These are phyloP conservation scores for Sphagnum magellanicum DNA, from an alignment of 228 moss, liverwort and hornwort genomes.

Conservation along the genomic window DNA sequence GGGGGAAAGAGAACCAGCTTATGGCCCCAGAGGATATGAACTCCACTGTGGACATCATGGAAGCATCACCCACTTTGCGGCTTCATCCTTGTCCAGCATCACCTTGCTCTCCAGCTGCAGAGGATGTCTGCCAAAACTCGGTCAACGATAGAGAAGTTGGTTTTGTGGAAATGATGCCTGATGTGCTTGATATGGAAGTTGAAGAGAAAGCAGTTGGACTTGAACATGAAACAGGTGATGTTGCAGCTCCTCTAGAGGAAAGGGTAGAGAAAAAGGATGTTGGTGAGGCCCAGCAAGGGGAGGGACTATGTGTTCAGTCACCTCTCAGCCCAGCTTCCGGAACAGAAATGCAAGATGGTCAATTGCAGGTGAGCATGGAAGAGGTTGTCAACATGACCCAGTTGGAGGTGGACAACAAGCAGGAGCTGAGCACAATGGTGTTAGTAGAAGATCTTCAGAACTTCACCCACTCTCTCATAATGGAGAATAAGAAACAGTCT, in stretches of 20 bases:
- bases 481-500: constrained; percentile 64
- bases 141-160: no score
- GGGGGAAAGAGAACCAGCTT: constrained; percentile 18
- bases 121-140: no score
- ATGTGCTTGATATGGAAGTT: no score
- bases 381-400: constrained; percentile 14
- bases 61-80: no score
- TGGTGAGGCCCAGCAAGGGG: constrained; percentile 4
- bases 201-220: background rate
- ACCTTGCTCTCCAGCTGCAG: no score
- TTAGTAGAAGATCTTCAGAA: constrained; percentile 25
- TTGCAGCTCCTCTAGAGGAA: constrained; percentile 12
- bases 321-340: constrained; percentile 18
- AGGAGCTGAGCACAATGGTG: constrained; percentile 9
- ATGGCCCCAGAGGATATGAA: constrained; percentile 39
- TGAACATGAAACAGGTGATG: background rate
- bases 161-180: no score
- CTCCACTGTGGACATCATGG: no score
- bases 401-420: constrained; percentile 24
- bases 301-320: constrained; percentile 9
- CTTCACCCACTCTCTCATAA: constrained; percentile 38
- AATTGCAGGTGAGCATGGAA: constrained; percentile 2
- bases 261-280: constrained; percentile 15
- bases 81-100: no score
- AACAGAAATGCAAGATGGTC: constrained; percentile 9